A percentile compares a stretch with the other conserved stretches of the same genome.
Evolutionary conservation across 192 early-diverging fungal genomes (phyloP).

Genomic region (Glomus cerebriforme): DNA sequence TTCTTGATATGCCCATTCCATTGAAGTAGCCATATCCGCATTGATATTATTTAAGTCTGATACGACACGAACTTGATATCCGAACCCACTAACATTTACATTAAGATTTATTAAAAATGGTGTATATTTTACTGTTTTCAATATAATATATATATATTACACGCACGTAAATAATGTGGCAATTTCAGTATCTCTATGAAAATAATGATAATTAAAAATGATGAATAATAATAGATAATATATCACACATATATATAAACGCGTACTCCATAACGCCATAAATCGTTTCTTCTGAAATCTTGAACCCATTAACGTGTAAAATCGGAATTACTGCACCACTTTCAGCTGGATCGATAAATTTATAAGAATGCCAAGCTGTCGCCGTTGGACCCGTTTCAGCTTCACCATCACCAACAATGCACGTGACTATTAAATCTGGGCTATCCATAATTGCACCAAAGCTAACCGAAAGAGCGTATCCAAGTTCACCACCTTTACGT

Average conservation of each 20-base stretch:
- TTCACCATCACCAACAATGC: conserved; percentile 50
- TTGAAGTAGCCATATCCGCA: conserved; percentile 45
- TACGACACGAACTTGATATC: conserved; percentile 48
- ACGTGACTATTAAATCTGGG: conserved; percentile 51
- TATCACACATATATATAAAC: background rate
- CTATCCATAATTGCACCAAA: conserved; percentile 52
- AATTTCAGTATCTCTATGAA: background rate
- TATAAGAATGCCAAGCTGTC: conserved; percentile 50
- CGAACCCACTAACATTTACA: conserved; percentile 40
- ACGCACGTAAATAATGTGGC: conserved; percentile 1
- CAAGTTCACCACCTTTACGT: conserved; percentile 39
- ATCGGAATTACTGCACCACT: conserved; percentile 48
- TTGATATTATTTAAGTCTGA: conserved; percentile 41
- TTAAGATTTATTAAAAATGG: no score
- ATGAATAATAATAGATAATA: background rate
- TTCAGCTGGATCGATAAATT: conserved; percentile 44
- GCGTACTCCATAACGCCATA: conserved; percentile 49
- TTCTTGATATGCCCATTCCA: conserved; percentile 46
- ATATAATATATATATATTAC: background rate
- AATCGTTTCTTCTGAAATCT: conserved; percentile 46
- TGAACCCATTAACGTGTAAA: conserved; percentile 47
- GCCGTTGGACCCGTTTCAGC: conserved; percentile 48
- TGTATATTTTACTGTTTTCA: no score
- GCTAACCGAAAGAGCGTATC: conserved; percentile 46
- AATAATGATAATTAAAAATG: background rate